Percentiles rank a stretch among this genome's conserved stretches.
These are phyloP conservation scores for Ustilago crameri DNA, from an alignment of 1,284 basidiomycete species.

Conservation along the genomic window DNA sequence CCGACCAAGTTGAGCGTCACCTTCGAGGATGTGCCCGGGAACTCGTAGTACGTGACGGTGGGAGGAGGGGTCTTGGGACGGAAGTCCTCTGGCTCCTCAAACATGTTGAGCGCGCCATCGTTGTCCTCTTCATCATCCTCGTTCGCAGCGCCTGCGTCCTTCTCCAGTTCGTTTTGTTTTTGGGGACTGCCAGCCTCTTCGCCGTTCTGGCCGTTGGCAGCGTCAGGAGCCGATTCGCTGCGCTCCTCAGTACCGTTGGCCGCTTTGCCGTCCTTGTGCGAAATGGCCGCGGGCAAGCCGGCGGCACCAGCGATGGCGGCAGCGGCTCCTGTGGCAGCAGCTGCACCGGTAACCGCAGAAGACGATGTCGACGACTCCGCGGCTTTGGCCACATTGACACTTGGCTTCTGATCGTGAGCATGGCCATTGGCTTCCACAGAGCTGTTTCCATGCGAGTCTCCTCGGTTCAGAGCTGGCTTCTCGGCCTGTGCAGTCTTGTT, in stretches of 20 bases:
- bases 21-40: conserved; percentile 36
- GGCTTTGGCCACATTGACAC: not conserved
- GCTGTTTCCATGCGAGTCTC: conserved; percentile 29
- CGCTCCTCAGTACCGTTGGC: not conserved
- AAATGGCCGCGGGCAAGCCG: conserved; percentile 4
- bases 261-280: not conserved
- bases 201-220: conserved; percentile 18
- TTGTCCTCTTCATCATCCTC: conserved; percentile 18
- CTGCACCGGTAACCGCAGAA: conserved; percentile 4
- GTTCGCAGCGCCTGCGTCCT: conserved; percentile 7
- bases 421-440: conserved; percentile 31
- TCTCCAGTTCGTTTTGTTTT: conserved; percentile 35
- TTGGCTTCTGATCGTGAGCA: conserved; percentile 8
- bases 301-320: conserved; percentile 30
- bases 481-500: conserved; percentile 26
- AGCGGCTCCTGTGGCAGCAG: conserved; percentile 17
- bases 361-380: not conserved
- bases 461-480: conserved; percentile 18
- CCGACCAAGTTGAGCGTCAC: conserved; percentile 79
- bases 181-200: conserved; percentile 20
- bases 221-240: conserved; percentile 17
- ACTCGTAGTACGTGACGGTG: conserved; percentile 47
- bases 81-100: conserved; percentile 63
- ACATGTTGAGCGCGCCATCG: conserved; percentile 51
- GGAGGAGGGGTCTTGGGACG: conserved; percentile 64